Percentiles rank a stretch among this genome's conserved stretches.
Evolutionary conservation across 2,329 filamentous ascomycete genomes (phyloP).

Genomic region (Coleophoma cylindrospora): DNA sequence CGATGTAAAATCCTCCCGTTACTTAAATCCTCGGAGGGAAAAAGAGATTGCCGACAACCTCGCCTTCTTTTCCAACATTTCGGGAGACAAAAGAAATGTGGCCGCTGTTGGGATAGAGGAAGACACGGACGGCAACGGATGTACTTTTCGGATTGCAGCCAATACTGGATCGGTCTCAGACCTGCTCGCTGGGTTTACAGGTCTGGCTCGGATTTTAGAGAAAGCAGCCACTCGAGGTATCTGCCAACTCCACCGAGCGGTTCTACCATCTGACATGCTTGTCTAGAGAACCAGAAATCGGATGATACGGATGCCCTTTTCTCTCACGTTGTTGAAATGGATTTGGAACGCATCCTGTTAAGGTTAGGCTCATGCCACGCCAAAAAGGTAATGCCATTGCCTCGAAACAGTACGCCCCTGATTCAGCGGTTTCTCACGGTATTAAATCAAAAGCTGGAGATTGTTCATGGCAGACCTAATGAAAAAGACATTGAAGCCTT

Average conservation of each 20-base stretch:
- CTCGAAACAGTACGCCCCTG: conserved; percentile 8
- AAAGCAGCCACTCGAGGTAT: conserved; percentile 14
- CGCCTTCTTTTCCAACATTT: conserved; percentile 16
- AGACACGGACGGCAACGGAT: conserved; percentile 6
- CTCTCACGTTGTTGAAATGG: conserved; percentile 15
- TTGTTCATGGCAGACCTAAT: neutral
- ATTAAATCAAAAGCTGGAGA: conserved; percentile 8
- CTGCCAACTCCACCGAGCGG: neutral
- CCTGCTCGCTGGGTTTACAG: conserved; percentile 10
- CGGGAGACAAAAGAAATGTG: conserved; percentile 12
- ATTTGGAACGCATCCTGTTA: conserved; percentile 16
- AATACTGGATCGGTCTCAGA: conserved; percentile 13
- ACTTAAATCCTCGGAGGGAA: conserved; percentile 9
- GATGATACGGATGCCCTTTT: conserved; percentile 14
- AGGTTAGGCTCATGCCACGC: conserved; percentile 17
- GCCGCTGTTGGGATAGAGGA: conserved; percentile 21
- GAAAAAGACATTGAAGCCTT: neutral
- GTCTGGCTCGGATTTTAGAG: conserved; percentile 13
- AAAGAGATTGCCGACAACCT: conserved; percentile 17
- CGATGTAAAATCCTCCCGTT: neutral
- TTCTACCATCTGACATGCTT: neutral
- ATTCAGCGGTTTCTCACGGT: conserved; percentile 8
- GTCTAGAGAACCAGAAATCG: conserved; percentile 8
- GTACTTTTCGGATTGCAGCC: conserved; percentile 17
- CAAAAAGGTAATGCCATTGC: conserved; percentile 4